phyloP scores from a whole-genome alignment of 192 early-diverging fungal genomes.

The Umbelopsis ramanniana region DNA sequence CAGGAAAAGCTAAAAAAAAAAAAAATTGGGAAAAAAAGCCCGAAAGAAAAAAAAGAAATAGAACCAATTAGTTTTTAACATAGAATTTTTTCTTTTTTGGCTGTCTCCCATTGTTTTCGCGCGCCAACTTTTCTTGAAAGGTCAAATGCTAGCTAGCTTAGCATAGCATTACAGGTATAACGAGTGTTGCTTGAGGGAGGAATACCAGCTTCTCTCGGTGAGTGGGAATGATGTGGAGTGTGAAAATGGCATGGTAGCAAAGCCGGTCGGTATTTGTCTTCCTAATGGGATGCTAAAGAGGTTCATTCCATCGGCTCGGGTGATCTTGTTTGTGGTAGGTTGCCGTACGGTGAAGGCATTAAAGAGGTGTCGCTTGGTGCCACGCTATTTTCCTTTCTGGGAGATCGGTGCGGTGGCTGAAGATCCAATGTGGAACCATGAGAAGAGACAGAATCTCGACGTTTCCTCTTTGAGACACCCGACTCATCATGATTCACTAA shows the following conservation, averaged over 20 bases:
- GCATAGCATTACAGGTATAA: not conserved
- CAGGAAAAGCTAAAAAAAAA: not conserved
- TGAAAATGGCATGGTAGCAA: not conserved
- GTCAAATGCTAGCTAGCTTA: too few relatives aligned
- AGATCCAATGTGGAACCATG: not conserved
- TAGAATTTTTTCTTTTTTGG: too few relatives aligned
- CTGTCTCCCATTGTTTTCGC: too few relatives aligned
- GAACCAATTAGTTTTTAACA: not conserved
- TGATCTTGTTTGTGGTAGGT: conserved; percentile 8
- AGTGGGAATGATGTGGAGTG: not conserved
- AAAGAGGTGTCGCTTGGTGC: not conserved
- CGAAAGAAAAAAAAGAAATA: not conserved
- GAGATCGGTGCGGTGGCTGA: conserved; percentile 19
- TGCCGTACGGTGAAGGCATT: not conserved
- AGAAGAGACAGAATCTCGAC: conserved; percentile 12
- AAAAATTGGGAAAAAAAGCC: not conserved
- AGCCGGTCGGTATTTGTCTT: not conserved
- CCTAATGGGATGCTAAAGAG: not conserved
- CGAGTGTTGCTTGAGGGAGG: not conserved
- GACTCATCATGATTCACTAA: conserved; percentile 23
- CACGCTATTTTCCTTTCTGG: conserved; percentile 22
- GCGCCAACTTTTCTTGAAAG: not conserved
- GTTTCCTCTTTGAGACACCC: not conserved
- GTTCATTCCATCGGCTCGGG: conserved; percentile 14
- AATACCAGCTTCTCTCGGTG: conserved; percentile 2